Base-by-base conservation (phyloP, 345 rosid species). In the Linum lewisii region DNA sequence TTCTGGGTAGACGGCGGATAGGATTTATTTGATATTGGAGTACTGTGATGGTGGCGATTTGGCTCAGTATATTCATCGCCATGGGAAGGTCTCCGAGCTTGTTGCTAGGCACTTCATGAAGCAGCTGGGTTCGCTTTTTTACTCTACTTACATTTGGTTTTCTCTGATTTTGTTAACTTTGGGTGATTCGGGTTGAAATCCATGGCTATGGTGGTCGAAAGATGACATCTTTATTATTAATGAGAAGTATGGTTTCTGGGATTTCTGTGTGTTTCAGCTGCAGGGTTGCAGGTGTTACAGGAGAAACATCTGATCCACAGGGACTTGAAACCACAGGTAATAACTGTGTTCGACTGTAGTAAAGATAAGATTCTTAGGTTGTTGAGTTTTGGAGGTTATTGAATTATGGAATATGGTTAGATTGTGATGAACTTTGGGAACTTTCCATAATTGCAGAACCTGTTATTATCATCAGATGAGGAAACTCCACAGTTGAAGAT, bases 1-100 rank as follows among this genome's bases (percentile, higher is more conserved):
- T 62, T 10, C 22, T 51, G 50, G 24, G 65, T 72, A 88, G 96
- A 83, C 78, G 57, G 65, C 71, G 24, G 88, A 88, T 67, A 80
- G 38, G 75, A 81, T 88, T 23, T 88, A 62, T 34, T 80, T 88
- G 19, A 86, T 88, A 7, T 67, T 88, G 90, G 96, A 88, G 75
- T 88, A 79, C 60, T 88, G 96, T 59, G 84, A 78, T 51, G 93
- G 96, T 57, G 96, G 96, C 68, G 96, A 85, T 75, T 90, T 88
- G 63, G 82, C 88, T 22, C 81, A 64, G 7, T 88, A 85, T 42
- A 71, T 88, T 67, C 74, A 76, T 68, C 75, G 75, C 44, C 81
- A 78, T 70, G 85, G 96, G 1, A 81, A 71, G 78, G 88, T 80
- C 14, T 59, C 93, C 0, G 88, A 80, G 81, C 67, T 67, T 65